phyloP scores from a whole-genome alignment of 345 rosid species.

The Gossypium raimondii region DNA sequence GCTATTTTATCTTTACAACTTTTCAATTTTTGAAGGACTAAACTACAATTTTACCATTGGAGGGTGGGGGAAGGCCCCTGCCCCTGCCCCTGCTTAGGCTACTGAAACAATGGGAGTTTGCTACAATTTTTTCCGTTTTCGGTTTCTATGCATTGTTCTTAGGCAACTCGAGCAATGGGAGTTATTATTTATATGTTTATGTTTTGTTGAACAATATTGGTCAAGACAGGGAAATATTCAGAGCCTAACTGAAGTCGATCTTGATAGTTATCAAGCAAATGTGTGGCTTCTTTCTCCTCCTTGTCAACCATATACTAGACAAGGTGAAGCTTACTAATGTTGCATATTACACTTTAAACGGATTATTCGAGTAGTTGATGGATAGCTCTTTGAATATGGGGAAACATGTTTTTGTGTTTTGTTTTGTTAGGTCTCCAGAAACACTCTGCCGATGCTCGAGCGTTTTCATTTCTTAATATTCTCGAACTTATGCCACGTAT shows the following conservation, averaged over 20 bases:
- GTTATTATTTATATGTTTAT: not conserved
- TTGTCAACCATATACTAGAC: constrained; percentile 95
- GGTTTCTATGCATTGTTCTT: not conserved
- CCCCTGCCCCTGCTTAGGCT: no score
- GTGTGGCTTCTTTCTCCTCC: constrained; percentile 99
- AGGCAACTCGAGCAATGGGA: not conserved
- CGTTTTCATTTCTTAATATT: constrained; percentile 78
- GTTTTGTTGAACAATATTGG: not conserved
- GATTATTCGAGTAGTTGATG: constrained; percentile 9
- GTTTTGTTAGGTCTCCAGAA: constrained; percentile 64
- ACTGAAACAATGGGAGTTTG: no score
- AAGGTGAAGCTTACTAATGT: constrained; percentile 44
- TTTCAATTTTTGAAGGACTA: no score
- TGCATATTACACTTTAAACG: not conserved
- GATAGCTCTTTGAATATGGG: constrained; percentile 16
- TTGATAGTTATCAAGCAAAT: constrained; percentile 62
- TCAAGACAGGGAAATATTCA: constrained; percentile 76
- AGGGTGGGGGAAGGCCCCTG: no score
- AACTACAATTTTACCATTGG: no score
- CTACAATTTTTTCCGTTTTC: not conserved
- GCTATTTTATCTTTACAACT: no score
- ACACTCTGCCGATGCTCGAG: constrained; percentile 92
- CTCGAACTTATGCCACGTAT: constrained; percentile 79
- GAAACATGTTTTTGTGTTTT: constrained; percentile 14
- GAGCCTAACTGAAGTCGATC: constrained; percentile 66